Evolutionary conservation across 345 rosid genomes (phyloP).

Genomic region (Turnera subulata): DNA sequence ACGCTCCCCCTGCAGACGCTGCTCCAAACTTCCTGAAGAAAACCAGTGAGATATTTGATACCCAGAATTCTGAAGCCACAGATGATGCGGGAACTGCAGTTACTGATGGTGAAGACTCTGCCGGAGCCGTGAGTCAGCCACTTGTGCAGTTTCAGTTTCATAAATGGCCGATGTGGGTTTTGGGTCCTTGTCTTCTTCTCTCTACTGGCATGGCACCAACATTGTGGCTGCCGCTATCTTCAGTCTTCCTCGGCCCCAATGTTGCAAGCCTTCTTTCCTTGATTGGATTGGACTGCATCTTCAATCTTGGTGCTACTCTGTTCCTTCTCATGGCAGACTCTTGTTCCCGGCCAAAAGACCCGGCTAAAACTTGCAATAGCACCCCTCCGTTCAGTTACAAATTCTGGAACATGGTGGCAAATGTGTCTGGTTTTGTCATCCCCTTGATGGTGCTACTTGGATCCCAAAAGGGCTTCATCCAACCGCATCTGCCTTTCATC

Average conservation of each 20-base stretch:
- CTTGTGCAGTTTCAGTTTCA: conserved; percentile 43
- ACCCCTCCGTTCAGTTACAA: conserved; percentile 74
- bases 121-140: conserved; percentile 20
- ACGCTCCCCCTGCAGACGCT: conserved; percentile 43
- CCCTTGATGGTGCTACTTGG: conserved; percentile 53
- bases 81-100: conserved; percentile 27
- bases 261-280: conserved; percentile 80
- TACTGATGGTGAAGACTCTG: conserved; percentile 18
- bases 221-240: conserved; percentile 82
- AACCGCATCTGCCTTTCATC: conserved; percentile 60
- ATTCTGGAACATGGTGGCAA: conserved; percentile 73
- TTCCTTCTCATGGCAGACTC: conserved; percentile 89
- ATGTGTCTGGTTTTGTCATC: conserved; percentile 50
- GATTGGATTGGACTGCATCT: conserved; percentile 83
- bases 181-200: conserved; percentile 84
- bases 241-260: conserved; percentile 80
- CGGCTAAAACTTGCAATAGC: conserved; percentile 37
- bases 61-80: conserved; percentile 32
- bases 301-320: conserved; percentile 80
- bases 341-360: conserved; percentile 52
- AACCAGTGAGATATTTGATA: conserved; percentile 51
- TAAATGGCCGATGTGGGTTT: conserved; percentile 85
- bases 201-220: conserved; percentile 85
- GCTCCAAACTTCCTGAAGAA: conserved; percentile 39
- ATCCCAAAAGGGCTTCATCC: conserved; percentile 61